Evolutionary conservation across 768 basidiomycete species (phyloP), one percentile per base, ranked within the genome.

Genomic region (Mycena olivaceomarginata): DNA sequence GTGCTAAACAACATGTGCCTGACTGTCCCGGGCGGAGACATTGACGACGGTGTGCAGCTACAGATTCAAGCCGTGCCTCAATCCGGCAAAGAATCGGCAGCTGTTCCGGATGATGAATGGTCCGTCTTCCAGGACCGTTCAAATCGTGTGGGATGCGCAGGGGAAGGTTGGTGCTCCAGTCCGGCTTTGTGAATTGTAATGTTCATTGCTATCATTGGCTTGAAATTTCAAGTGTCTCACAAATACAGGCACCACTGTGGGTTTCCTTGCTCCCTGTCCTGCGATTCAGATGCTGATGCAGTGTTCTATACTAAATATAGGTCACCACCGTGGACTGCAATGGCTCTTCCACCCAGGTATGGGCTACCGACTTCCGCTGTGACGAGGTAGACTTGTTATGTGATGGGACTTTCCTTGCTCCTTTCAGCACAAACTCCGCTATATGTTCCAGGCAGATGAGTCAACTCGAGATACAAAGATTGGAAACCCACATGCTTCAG

Each of bases 291-390:
- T 22, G 9, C n/a, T 56, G 15, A 45, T 45, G 43, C 43, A 45
- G 31, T 31, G 31, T 15, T 15, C 43, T 45, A 10, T n/a, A n/a
- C n/a, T n/a, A n/a, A n/a, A n/a, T n/a, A n/a, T 45, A 45, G 53
- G 20, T 56, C 53, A 56, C 53, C 20, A 56, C n/a, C 20, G 53
- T 56, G 53, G 53, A 56, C 53, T 56, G 53, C n/a, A 56, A 56
- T n/a, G 53, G 53, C 53, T 56, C 53, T 56, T 56, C 53, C 53
- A 8, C 53, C 22, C 53, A 56, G 22, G n/a, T 56, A n/a, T 56
- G 53, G 53, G n/a, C 53, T 22, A n/a, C 53, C 3, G n/a, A 56
- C 5, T 56, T 56, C 22, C 22, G 53, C 53, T 56, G 53, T 56
- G 53, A 56, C 53, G 8, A n/a, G 53, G 22, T 56, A 56, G 53